Evolutionary conservation across 1,284 basidiomycete species (phyloP).

Genomic region (Fomitopsis betulina): DNA sequence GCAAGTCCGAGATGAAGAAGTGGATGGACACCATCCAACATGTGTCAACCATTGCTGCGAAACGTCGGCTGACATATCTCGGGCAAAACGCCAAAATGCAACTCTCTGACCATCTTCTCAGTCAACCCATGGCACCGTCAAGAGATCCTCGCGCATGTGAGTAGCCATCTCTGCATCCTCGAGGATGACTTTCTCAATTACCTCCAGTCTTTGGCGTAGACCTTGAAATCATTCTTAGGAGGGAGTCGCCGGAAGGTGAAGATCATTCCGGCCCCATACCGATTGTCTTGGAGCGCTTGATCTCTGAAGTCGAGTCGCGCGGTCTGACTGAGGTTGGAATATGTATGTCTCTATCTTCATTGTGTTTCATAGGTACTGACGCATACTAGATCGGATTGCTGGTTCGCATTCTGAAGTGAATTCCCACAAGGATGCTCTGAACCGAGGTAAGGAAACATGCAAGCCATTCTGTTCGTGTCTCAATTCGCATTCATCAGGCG

Average conservation of each 20-base stretch:
- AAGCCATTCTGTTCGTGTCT: neutral
- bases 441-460: slow-evolving; percentile 44
- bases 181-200: neutral
- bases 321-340: slow-evolving; percentile 79
- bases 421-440: slow-evolving; percentile 65
- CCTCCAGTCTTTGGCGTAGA: slow-evolving; percentile 73
- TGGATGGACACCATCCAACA: slow-evolving; percentile 73
- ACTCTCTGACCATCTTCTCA: slow-evolving; percentile 64
- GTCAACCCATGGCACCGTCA: slow-evolving; percentile 36
- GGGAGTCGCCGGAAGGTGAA: slow-evolving; percentile 51
- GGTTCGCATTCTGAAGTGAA: slow-evolving; percentile 70
- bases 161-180: slow-evolving; percentile 16
- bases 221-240: slow-evolving; percentile 58
- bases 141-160: slow-evolving; percentile 61
- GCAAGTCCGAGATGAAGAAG: slow-evolving; percentile 60
- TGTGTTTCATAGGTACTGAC: neutral
- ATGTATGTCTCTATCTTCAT: slow-evolving; percentile 43
- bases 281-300: slow-evolving; percentile 55
- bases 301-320: slow-evolving; percentile 66
- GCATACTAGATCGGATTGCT: slow-evolving; percentile 66
- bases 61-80: slow-evolving; percentile 76
- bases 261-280: slow-evolving; percentile 58
- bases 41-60: slow-evolving; percentile 66
- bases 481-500: slow-evolving; percentile 33
- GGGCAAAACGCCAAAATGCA: slow-evolving; percentile 68